These are phyloP conservation scores for Aspergillus conjunctus DNA, from an alignment of 495 filamentous ascomycete genomes.

Conservation along the genomic window DNA sequence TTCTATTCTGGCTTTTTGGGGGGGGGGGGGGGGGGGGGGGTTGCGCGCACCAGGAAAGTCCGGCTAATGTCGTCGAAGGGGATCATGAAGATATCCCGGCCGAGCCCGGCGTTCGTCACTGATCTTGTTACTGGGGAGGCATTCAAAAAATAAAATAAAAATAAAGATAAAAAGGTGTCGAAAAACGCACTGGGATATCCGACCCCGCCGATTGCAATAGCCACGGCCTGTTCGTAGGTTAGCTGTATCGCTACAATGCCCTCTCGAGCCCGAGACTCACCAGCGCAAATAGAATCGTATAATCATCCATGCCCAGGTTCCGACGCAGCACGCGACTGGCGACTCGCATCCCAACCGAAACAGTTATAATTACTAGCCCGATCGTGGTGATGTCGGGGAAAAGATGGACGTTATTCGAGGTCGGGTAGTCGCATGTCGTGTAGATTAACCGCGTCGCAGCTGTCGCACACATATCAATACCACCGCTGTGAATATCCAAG, in stretches of 20 bases:
- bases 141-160: too few relatives aligned
- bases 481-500: neutral
- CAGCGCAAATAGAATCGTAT: neutral
- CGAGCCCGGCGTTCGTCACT: constrained; percentile 23
- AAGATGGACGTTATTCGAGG: neutral
- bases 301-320: constrained; percentile 18
- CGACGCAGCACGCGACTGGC: constrained; percentile 6
- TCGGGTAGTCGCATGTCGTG: constrained; percentile 3
- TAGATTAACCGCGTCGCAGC: constrained; percentile 9
- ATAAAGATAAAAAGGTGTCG: too few relatives aligned
- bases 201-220: constrained; percentile 1
- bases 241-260: too few relatives aligned
- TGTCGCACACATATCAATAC: too few relatives aligned
- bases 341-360: constrained; percentile 2
- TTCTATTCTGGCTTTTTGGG: too few relatives aligned
- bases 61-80: constrained; percentile 19
- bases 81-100: constrained; percentile 26
- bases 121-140: too few relatives aligned
- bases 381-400: constrained; percentile 6
- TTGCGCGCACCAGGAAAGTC: constrained; percentile 18
- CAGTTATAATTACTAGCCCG: neutral
- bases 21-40: too few relatives aligned
- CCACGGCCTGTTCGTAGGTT: neutral
- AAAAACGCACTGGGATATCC: constrained; percentile 3
- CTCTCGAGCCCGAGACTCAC: neutral